A percentile compares a stretch with the other conserved stretches of the same genome.
phyloP scores from a whole-genome alignment of 1,284 basidiomycete species.

The Ganoderma resinaceum region DNA sequence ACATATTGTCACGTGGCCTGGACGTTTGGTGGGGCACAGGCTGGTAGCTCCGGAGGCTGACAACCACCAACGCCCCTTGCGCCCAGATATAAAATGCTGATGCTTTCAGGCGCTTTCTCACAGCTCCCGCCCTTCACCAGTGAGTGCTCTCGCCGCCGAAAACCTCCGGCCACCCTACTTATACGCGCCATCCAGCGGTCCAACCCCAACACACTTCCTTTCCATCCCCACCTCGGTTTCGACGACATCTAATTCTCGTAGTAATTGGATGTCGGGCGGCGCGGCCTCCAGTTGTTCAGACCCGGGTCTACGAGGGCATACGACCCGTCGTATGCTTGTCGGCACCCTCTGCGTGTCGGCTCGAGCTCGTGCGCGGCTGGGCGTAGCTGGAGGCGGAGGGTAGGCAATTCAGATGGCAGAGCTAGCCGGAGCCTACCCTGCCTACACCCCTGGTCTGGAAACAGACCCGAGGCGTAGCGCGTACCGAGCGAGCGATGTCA shows the following conservation, averaged over 20 bases:
- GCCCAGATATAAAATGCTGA: background rate
- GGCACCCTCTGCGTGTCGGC: background rate
- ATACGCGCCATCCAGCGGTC: background rate
- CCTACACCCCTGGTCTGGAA: background rate
- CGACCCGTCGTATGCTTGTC: constrained; percentile 3
- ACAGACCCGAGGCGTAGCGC: constrained; percentile 2
- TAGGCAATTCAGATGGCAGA: constrained; percentile 2
- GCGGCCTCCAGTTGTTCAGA: constrained; percentile 7
- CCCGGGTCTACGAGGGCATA: constrained; percentile 14
- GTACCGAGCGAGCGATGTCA: background rate
- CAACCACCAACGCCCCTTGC: background rate
- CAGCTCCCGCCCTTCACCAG: background rate
- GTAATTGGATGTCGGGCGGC: constrained; percentile 4
- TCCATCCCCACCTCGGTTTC: background rate
- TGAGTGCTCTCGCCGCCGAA: background rate
- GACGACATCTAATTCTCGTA: background rate
- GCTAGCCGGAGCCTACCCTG: constrained; percentile 3
- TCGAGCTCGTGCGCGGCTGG: constrained; percentile 1
- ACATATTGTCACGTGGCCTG: background rate
- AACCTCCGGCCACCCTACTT: background rate
- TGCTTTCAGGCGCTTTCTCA: background rate
- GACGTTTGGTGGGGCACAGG: background rate
- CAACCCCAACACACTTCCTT: background rate
- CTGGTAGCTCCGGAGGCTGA: background rate
- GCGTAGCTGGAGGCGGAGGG: constrained; percentile 3